phyloP scores from a whole-genome alignment of 805 yeast genomes.

The Hermanozyma aechmeae region DNA sequence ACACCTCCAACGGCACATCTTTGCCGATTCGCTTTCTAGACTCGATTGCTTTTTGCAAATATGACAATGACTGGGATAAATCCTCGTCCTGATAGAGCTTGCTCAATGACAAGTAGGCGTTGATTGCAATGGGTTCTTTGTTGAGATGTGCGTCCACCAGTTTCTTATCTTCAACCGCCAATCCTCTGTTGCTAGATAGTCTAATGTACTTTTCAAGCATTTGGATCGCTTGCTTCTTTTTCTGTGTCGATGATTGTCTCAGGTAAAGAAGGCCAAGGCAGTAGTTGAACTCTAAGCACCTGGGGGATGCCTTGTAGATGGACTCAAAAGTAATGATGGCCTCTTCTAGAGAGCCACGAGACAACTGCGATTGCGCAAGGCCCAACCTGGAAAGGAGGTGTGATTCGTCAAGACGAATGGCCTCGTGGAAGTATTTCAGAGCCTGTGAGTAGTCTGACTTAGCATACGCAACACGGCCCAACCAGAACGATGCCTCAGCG shows the following conservation, averaged over 20 bases:
- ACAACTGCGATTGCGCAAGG: constrained; percentile 73
- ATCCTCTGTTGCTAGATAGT: constrained; percentile 42
- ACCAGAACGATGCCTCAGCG: constrained; percentile 55
- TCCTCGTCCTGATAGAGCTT: constrained; percentile 61
- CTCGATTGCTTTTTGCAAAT: constrained; percentile 53
- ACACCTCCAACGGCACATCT: constrained; percentile 47
- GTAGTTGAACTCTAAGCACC: constrained; percentile 64
- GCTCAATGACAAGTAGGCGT: constrained; percentile 63
- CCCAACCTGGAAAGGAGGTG: constrained; percentile 72
- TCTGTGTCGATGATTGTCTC: constrained; percentile 29
- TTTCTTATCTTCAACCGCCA: constrained; percentile 14
- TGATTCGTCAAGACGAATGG: constrained; percentile 54
- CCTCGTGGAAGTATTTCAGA: constrained; percentile 61
- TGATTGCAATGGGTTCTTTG: constrained; percentile 50
- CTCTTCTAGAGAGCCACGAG: constrained; percentile 68
- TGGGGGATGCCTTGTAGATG: constrained; percentile 54
- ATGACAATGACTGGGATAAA: constrained; percentile 55
- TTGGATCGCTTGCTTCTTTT: constrained; percentile 47
- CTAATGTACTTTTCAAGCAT: constrained; percentile 64
- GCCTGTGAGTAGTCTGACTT: constrained; percentile 58
- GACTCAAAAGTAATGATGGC: constrained; percentile 81
- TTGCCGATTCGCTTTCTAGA: constrained; percentile 33
- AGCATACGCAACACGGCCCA: constrained; percentile 67
- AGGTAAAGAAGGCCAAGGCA: constrained; percentile 72
- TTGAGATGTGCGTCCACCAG: constrained; percentile 16